Percentiles rank a stretch among this genome's conserved stretches.
These are phyloP conservation scores for Cyclotella sp. DNA, from an alignment of 108 stramenopile species.

Conservation along the genomic window DNA sequence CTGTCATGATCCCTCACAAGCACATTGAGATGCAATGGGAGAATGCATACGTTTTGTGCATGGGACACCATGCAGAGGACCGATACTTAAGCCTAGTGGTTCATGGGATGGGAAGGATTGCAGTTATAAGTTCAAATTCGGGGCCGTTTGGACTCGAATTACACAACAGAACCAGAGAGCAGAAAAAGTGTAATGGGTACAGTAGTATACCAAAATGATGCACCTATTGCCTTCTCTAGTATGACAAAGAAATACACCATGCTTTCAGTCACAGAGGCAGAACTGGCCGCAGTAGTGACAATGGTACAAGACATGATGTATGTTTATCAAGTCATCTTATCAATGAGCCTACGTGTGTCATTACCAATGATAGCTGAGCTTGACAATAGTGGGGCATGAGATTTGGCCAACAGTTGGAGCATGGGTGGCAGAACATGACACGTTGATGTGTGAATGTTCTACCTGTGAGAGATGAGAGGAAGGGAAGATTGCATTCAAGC, in stretches of 20 bases:
- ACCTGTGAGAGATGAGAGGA: neutral
- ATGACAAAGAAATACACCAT: too few species aligned
- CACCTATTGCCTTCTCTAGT: neutral
- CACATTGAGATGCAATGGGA: too few species aligned
- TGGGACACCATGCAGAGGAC: neutral
- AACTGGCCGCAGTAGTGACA: too few species aligned
- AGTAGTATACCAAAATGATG: too few species aligned
- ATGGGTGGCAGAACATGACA: neutral
- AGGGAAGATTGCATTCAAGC: too few species aligned
- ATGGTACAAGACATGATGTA: too few species aligned
- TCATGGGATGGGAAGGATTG: constrained; percentile 1
- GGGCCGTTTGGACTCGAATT: neutral
- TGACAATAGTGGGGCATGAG: neutral
- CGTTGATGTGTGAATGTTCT: neutral
- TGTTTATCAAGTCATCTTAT: neutral
- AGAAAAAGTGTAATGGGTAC: too few species aligned
- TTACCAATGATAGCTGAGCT: neutral
- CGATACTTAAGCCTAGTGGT: neutral
- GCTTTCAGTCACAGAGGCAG: too few species aligned
- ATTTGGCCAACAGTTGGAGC: too few species aligned
- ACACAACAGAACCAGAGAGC: too few species aligned
- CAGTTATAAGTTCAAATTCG: neutral
- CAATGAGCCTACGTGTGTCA: neutral
- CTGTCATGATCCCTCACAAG: too few species aligned
- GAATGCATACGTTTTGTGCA: too few species aligned